phyloP scores from a whole-genome alignment of 106 monocot genomes.

The Ottelia alismoides region DNA sequence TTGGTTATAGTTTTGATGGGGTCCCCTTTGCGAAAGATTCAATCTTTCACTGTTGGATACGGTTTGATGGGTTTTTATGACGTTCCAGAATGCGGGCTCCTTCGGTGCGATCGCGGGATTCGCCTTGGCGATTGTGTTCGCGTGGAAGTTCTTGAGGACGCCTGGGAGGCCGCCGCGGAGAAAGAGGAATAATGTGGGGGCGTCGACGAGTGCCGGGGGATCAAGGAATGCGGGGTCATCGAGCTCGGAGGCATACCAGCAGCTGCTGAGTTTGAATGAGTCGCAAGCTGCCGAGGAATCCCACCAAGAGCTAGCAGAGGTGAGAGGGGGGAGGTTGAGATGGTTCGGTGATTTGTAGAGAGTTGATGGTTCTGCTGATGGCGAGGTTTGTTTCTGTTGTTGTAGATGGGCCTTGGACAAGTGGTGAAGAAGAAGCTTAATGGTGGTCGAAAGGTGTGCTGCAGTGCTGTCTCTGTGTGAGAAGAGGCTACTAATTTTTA shows the following conservation, averaged over 20 bases:
- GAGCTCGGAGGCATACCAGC: constrained; percentile 8
- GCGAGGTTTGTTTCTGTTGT: too few relatives aligned
- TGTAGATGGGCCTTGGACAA: constrained; percentile 44
- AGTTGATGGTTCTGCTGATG: too few relatives aligned
- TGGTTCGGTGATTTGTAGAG: too few relatives aligned
- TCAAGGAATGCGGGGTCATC: constrained; percentile 6
- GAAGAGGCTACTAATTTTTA: too few relatives aligned
- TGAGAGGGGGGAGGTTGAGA: too few relatives aligned
- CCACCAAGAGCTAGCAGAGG: too few relatives aligned
- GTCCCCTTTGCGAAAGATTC: too few relatives aligned
- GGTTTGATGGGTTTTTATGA: too few relatives aligned
- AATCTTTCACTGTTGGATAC: too few relatives aligned
- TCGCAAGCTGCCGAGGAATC: background rate
- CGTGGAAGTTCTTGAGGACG: constrained; percentile 26
- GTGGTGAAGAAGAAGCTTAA: constrained; percentile 56
- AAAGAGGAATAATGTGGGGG: constrained; percentile 10
- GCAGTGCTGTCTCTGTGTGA: background rate
- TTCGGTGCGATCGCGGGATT: constrained; percentile 25
- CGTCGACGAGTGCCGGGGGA: constrained; percentile 9
- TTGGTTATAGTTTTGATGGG: too few relatives aligned
- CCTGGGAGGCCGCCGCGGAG: constrained; percentile 9
- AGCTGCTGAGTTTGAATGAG: constrained; percentile 6
- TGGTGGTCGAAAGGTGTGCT: constrained; percentile 64
- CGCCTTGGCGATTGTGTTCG: constrained; percentile 18
- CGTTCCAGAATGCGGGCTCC: constrained; percentile 19